Evolutionary conservation across 2,329 filamentous ascomycete species (phyloP), one percentile per base, ranked within the genome.

Genomic region (Ramularia endophylla): DNA sequence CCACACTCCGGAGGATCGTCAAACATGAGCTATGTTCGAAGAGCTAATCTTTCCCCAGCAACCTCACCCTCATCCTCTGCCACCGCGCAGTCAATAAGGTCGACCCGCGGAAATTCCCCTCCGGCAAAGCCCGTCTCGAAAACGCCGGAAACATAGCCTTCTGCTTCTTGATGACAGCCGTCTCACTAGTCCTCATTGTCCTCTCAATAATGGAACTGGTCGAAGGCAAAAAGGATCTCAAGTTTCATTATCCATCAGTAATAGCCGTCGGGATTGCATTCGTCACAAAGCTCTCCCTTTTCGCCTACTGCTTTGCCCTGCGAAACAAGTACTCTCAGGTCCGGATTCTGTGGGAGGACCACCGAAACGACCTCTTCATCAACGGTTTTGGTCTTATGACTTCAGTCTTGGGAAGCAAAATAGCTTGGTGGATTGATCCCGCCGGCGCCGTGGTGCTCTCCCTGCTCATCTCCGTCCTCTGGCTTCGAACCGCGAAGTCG

Each of bases 61-160:
- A 95, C 58, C 63, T 95, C 38, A 90, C 86, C 1, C 74, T 97
- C 11, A 87, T 97, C 43, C 65, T 95, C 27, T 87, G 84, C 46
- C 84, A 89, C 64, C 86, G 90, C 36, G 90, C 92, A 36, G 87
- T 95, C 52, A 85, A 84, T 55, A 81, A 79, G 39, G 90, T 97
- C 28, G 88, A 98, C 56, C 78, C 85, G 2, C 78, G 81, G 38
- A 83, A 85, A 34, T 98, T 94, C 60, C 90, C 90, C 0, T 88
- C 85, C 0, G 90, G 90, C 50, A 95, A 95, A 64, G 88, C 89
- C 4, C 83, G 92, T 20, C 85, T 98, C 48, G 90, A 97, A 66
- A 97, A 89, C 0, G 86, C 89, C 0, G 92, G 92, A 38, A 98
- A 97, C 59, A 95, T 97, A 51, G 80, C 84, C 45, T 98, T 98